A percentile compares a stretch with the other conserved stretches of the same genome.
Evolutionary conservation across 352 stramenopile species (phyloP).

Genomic region (Globisporangium spinosum): DNA sequence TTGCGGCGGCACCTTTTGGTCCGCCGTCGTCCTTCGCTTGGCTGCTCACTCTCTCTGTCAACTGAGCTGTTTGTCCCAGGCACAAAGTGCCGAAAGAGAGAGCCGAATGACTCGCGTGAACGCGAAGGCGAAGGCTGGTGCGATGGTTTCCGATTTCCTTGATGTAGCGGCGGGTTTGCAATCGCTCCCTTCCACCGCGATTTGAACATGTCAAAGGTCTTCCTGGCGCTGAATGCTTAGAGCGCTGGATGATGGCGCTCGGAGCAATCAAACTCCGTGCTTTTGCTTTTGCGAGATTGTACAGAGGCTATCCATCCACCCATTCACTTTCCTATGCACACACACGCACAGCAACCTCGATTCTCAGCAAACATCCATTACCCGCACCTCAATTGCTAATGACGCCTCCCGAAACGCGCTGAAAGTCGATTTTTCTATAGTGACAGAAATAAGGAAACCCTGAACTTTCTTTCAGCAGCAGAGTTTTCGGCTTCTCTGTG

Average conservation of each 20-base stretch:
- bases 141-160: neutral
- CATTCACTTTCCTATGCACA: neutral
- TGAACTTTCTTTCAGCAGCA: neutral
- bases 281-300: neutral
- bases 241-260: neutral
- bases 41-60: neutral
- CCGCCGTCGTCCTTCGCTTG: neutral
- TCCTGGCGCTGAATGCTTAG: neutral
- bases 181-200: neutral
- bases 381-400: neutral
- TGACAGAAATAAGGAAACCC: neutral
- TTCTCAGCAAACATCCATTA: neutral
- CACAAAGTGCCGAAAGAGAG: neutral
- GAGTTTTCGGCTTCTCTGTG: neutral
- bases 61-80: neutral
- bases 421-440: neutral
- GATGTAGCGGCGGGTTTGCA: slow-evolving; percentile 1
- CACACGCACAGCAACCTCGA: neutral
- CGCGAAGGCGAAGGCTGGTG: neutral
- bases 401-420: neutral
- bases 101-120: neutral
- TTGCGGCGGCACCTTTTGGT: neutral
- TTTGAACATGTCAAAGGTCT: neutral
- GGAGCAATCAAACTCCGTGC: neutral
- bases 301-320: neutral